Conservation (phyloP, 202 grass and related monocot genomes). For the Panicum virgatum region DNA sequence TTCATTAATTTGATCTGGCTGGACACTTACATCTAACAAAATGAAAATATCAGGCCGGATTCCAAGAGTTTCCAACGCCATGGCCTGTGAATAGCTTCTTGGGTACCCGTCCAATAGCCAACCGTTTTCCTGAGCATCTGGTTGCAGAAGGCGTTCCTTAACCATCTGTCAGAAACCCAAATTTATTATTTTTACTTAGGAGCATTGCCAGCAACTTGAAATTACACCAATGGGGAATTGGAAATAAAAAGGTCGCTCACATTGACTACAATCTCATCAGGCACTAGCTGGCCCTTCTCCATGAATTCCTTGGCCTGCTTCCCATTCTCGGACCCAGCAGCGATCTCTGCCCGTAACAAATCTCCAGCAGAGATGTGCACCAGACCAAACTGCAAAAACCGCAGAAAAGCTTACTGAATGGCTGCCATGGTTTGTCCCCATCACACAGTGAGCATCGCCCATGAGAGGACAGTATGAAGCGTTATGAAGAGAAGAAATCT, state of each 20-base stretch:
- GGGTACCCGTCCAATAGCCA: conserved; percentile 98
- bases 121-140: conserved; percentile 84
- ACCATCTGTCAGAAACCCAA: conserved; percentile 64
- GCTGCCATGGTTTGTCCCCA: not conserved
- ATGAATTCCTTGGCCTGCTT: conserved; percentile 90
- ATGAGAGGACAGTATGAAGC: conserved; percentile 1
- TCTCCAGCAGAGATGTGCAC: conserved; percentile 97
- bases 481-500: not conserved
- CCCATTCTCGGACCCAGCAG: conserved; percentile 76
- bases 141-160: conserved; percentile 76
- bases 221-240: not conserved
- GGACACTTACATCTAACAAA: conserved; percentile 81
- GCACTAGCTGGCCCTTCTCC: conserved; percentile 92
- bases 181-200: not conserved
- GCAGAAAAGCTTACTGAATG: conserved; percentile 4
- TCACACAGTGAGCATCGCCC: not conserved
- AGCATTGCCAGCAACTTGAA: not conserved
- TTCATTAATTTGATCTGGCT: not conserved
- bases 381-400: conserved; percentile 67
- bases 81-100: conserved; percentile 89
- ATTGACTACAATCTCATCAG: conserved; percentile 87
- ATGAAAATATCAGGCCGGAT: conserved; percentile 89
- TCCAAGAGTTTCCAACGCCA: conserved; percentile 76
- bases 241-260: conserved; percentile 44
- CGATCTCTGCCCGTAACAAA: conserved; percentile 88